Evolutionary conservation across 2,329 filamentous ascomycete species (phyloP), one percentile per base, ranked within the genome.

Genomic region (Monosporascus sp.): DNA sequence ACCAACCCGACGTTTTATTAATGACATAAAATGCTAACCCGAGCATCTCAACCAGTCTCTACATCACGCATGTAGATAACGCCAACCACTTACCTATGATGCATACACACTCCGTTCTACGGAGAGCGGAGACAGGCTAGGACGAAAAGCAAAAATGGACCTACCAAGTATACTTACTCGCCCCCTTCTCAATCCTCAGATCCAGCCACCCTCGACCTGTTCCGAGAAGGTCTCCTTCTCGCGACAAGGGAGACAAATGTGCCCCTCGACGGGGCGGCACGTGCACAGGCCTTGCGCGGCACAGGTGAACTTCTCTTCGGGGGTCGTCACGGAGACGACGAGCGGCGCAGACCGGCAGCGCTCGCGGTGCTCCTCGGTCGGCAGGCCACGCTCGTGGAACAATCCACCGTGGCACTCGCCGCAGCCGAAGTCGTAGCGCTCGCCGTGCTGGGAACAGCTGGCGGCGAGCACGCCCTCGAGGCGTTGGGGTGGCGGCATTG

Each of bases 361-460:
- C 9, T 35, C 31, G 9, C 31, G 31, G 31, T 41, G 17, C 46
- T 48, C 46, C 26, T 48, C 19, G 46, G 26, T 20, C 26, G 31
- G 26, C 26, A 37, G 26, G 16, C 59, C 59, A 17, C 51, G 52
- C 50, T 61, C 59, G 3, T 49, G 26, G 52, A 55, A 60, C 47
- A 55, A 57, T 0, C 6, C 8, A n/a, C 41, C 37, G 7, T 53
- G 51, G 19, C 54, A 52, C 9, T 38, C 40, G n/a, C 8, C 6
- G 51, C 50, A 54, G 5, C 38, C 44, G 22, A 17, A 26, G 16
- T 16, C 31, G 20, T 41, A 24, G 27, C 19, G 26, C 17, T 38
- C 24, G n/a, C 27, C 24, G 31, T 53, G 49, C n/a, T 31, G 45
- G 2, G 26, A 37, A n/a, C 35, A 46, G 45, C 31, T 1, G 54